Percentiles rank a stretch among this genome's conserved stretches.
Conservation (phyloP, 768 basidiomycete genomes). For the Leccinum uliginosum region DNA sequence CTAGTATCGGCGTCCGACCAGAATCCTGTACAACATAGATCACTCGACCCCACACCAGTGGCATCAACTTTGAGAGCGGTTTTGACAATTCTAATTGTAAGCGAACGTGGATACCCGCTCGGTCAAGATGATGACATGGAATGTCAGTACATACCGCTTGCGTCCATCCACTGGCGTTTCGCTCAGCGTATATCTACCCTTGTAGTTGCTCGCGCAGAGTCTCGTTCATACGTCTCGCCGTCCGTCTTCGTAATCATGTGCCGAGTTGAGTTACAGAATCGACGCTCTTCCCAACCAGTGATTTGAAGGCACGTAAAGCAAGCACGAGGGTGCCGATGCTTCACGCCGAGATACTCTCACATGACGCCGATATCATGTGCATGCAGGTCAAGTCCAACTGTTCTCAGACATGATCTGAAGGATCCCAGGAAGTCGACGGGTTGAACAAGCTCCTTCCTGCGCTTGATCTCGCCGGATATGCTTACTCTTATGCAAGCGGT, state of each 20-base stretch:
- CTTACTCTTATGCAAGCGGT: conserved; percentile 61
- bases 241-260: neutral
- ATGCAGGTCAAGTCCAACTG: conserved; percentile 55
- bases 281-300: conserved; percentile 78
- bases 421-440: conserved; percentile 77
- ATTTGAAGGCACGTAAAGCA: conserved; percentile 73
- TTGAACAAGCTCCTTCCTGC: conserved; percentile 67
- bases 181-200: conserved; percentile 3
- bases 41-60: neutral
- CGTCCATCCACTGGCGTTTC: neutral
- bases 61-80: too few relatives aligned
- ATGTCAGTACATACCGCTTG: conserved; percentile 56
- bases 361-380: conserved; percentile 78
- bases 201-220: conserved; percentile 71
- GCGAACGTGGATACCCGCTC: too few relatives aligned
- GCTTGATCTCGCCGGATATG: conserved; percentile 62
- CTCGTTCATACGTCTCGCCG: conserved; percentile 61
- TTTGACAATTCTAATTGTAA: too few relatives aligned
- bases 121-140: conserved; percentile 75
- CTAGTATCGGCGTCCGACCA: neutral
- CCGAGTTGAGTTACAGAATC: conserved; percentile 47
- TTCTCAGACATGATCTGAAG: neutral
- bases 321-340: conserved; percentile 71
- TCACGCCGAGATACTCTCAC: conserved; percentile 62
- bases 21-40: neutral